Base-by-base conservation (phyloP, 495 filamentous ascomycete genomes). In the Penicillium pulvis region DNA sequence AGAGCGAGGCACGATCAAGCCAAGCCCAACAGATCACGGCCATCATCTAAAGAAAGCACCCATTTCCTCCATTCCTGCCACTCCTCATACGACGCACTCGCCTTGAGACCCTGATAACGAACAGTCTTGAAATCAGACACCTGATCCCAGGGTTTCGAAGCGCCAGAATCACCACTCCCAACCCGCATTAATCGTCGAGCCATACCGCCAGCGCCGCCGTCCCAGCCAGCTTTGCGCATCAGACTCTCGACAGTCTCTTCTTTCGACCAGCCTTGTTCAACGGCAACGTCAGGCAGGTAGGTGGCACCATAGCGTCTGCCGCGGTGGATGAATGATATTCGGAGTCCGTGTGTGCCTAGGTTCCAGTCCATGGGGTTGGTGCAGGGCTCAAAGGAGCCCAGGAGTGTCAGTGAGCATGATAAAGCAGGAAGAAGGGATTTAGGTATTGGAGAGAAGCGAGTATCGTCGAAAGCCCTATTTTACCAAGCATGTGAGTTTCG, bases 171-270 rank as follows among this genome's bases (percentile, higher is more conserved):
- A 20, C 52, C 48, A 20, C 52, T 33, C 9, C 68, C 67, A 49
- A 70, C 71, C 23, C 75, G 64, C 0, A 79, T 60, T 23, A 79
- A 55, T 56, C 73, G 66, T 55, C 69, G 83, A 75, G 61, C 86
- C 79, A 74, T 75, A 85, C 58, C 75, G 76, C 72, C 68, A 12
- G 47, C 53, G 33, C 66, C 64, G 14, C 74, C 75, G 48, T 74
- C 69, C 92, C 91, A 97, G 1, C 93, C 93, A 0, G 92, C 93
- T 79, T 97, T 97, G 54, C 92, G 81, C 91, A 97, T 97, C 64
- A 97, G 72, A 70, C 90, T 93, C 36, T 90, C 81, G 23, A 98
- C 64, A 2, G 92, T 91, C 79, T 97, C 91, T 73, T 97, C 92
- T 72, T 94, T 96, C 14, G 86, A 91, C 94, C 94, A 98, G 20